phyloP scores from a whole-genome alignment of 1,284 basidiomycete species.

The Ustilago loliicola region DNA sequence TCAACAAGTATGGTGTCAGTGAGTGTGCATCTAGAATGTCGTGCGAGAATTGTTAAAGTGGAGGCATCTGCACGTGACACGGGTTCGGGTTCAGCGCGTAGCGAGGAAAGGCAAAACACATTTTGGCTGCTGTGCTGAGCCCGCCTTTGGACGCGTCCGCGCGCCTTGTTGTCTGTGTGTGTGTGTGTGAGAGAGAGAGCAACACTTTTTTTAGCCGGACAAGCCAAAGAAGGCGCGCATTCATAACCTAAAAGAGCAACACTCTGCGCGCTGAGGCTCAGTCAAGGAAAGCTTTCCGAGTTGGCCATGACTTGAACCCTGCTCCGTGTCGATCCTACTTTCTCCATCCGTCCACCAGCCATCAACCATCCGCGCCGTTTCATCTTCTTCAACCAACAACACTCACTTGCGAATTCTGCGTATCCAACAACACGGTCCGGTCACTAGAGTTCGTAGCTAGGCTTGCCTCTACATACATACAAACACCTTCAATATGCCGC shows the following conservation, averaged over 20 bases:
- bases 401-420: too few species aligned
- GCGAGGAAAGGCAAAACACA: slow-evolving; percentile 12
- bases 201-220: slow-evolving; percentile 16
- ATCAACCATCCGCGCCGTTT: background rate
- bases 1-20: background rate
- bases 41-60: slow-evolving; percentile 27
- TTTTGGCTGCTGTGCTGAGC: background rate
- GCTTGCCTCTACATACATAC: background rate
- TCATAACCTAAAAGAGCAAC: slow-evolving; percentile 8
- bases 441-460: too few species aligned
- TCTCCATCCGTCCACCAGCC: background rate
- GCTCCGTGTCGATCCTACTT: background rate
- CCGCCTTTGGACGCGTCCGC: slow-evolving; percentile 6
- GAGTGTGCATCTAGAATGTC: slow-evolving; percentile 5
- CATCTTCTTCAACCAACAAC: too few species aligned
- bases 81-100: slow-evolving; percentile 16
- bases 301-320: background rate
- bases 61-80: slow-evolving; percentile 34
- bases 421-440: too few species aligned
- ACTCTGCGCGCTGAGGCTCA: slow-evolving; percentile 2
- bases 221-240: slow-evolving; percentile 1
- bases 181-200: slow-evolving; percentile 2
- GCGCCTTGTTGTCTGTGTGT: background rate
- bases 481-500: slow-evolving; percentile 19
- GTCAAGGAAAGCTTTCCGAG: background rate